Evolutionary conservation across 2,329 filamentous ascomycete species (phyloP).

Genomic region (Aurifilum marmelostoma): DNA sequence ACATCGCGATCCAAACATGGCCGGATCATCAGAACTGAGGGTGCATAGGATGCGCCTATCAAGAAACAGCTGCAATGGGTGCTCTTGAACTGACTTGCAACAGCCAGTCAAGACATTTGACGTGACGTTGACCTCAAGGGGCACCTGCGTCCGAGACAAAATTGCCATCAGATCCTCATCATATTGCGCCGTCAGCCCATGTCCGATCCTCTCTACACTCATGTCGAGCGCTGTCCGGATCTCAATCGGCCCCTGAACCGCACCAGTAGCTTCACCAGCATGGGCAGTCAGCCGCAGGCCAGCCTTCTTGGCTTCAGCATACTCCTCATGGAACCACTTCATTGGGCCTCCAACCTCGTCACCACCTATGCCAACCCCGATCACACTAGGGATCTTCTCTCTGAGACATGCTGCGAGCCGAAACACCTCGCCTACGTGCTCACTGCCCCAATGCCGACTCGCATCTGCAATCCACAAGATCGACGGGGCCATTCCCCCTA

Average conservation of each 20-base stretch:
- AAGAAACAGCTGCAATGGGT: slow-evolving; percentile 24
- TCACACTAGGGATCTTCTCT: slow-evolving; percentile 24
- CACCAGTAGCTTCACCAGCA: slow-evolving; percentile 30
- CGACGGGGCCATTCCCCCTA: slow-evolving; percentile 5
- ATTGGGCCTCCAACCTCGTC: slow-evolving; percentile 27
- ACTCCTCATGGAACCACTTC: slow-evolving; percentile 27
- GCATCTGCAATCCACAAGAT: slow-evolving; percentile 28
- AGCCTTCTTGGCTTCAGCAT: slow-evolving; percentile 24
- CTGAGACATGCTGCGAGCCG: slow-evolving; percentile 25
- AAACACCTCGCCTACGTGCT: slow-evolving; percentile 24
- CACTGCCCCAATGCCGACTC: slow-evolving; percentile 24
- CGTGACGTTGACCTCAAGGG: slow-evolving; percentile 30
- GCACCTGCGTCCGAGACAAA: slow-evolving; percentile 19
- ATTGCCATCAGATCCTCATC: slow-evolving; percentile 25
- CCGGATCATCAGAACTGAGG: slow-evolving; percentile 28
- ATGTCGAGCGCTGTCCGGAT: slow-evolving; percentile 28
- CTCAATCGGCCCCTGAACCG: slow-evolving; percentile 25
- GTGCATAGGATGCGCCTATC: slow-evolving; percentile 19
- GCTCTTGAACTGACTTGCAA: slow-evolving; percentile 24
- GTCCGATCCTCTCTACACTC: slow-evolving; percentile 29
- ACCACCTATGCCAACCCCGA: slow-evolving; percentile 29
- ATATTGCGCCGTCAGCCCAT: slow-evolving; percentile 28
- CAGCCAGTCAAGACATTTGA: slow-evolving; percentile 29
- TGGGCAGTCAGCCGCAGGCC: slow-evolving; percentile 29
- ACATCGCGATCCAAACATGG: slow-evolving; percentile 30